phyloP scores from a whole-genome alignment of 2,329 filamentous ascomycete species.

The Botryotinia calthae region DNA sequence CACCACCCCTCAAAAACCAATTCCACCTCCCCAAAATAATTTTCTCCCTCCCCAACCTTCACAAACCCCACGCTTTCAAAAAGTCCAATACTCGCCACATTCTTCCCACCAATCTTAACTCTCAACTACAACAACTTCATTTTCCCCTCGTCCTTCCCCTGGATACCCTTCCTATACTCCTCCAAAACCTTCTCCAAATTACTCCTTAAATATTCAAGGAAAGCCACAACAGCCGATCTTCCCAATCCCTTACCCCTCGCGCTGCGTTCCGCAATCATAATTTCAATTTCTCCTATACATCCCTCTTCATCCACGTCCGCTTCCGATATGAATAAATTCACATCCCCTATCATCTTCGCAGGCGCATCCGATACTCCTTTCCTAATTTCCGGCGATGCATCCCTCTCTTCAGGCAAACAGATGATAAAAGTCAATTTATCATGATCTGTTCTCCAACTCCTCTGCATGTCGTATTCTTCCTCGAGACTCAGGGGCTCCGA shows the following conservation, averaged over 20 bases:
- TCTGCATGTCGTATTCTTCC: slow-evolving; percentile 88
- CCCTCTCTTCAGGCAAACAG: slow-evolving; percentile 44
- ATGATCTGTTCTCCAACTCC: slow-evolving; percentile 74
- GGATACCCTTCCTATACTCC: slow-evolving; percentile 47
- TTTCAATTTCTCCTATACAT: slow-evolving; percentile 70
- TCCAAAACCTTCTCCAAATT: slow-evolving; percentile 54
- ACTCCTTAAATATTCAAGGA: slow-evolving; percentile 65
- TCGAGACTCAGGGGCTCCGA: slow-evolving; percentile 77
- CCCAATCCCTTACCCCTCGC: slow-evolving; percentile 65
- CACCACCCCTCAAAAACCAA: slow-evolving; percentile 41
- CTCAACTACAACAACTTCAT: slow-evolving; percentile 46
- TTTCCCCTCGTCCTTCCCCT: slow-evolving; percentile 15
- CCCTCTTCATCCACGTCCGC: slow-evolving; percentile 45
- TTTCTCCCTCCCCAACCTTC: slow-evolving; percentile 47
- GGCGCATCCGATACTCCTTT: slow-evolving; percentile 47
- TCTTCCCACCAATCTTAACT: slow-evolving; percentile 60
- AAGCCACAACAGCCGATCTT: slow-evolving; percentile 59
- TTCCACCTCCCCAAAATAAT: slow-evolving; percentile 69
- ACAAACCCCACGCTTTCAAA: slow-evolving; percentile 61
- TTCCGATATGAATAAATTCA: slow-evolving; percentile 74
- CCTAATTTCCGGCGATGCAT: neutral
- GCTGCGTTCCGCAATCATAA: slow-evolving; percentile 71
- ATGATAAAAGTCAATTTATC: slow-evolving; percentile 94
- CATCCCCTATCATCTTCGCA: slow-evolving; percentile 65
- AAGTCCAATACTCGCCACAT: slow-evolving; percentile 54